Conservation (phyloP, 2,329 filamentous ascomycete species). For the Cladobotryum protrusum region DNA sequence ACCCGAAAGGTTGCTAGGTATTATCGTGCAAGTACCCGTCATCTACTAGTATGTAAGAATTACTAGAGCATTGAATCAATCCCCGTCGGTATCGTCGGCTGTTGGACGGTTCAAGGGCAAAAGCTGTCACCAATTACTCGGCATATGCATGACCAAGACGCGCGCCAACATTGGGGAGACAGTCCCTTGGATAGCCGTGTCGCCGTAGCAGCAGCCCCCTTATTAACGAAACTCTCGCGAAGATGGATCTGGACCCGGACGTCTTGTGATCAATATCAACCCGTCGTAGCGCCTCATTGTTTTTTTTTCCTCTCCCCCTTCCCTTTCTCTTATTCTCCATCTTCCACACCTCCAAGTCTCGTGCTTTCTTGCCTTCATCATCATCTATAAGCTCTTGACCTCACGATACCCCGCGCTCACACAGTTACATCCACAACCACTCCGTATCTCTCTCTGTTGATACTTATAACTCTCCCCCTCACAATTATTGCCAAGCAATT, state of each 20-base stretch:
- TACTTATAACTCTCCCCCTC: not conserved
- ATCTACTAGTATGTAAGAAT: no score
- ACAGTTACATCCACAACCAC: no score
- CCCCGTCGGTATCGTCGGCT: constrained; percentile 11
- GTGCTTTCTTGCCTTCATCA: constrained; percentile 1
- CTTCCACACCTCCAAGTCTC: no score
- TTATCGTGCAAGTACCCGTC: no score
- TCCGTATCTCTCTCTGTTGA: no score
- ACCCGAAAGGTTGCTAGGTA: no score
- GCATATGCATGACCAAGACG: no score
- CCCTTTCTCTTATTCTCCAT: constrained; percentile 7
- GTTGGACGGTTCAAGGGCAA: not conserved
- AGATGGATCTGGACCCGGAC: constrained; percentile 1
- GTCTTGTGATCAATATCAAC: constrained; percentile 9
- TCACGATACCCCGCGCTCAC: constrained; percentile 10
- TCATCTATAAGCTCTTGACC: constrained; percentile 1
- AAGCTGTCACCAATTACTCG: not conserved
- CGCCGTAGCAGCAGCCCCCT: no score
- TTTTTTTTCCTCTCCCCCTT: constrained; percentile 10
- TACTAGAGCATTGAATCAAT: no score
- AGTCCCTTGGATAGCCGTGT: constrained; percentile 11
- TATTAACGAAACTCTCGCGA: no score
- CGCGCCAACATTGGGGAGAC: not conserved
- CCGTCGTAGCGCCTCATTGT: constrained; percentile 7
- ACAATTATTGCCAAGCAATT: not conserved